Evolutionary conservation across 1,139 yeast species (phyloP).

Genomic region (Magnusiomyces clavatus): DNA sequence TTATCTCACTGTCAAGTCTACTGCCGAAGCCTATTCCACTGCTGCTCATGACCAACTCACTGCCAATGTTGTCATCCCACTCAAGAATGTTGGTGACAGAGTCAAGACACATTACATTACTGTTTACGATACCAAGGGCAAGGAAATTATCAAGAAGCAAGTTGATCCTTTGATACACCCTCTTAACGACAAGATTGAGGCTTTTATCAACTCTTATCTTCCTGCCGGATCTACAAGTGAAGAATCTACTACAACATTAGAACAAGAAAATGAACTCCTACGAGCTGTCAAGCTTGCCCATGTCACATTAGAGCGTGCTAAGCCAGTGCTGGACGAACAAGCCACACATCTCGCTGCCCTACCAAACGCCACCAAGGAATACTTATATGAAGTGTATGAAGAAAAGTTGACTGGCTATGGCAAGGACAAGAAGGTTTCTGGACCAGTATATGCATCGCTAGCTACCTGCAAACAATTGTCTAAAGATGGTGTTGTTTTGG

Average conservation of each 20-base stretch:
- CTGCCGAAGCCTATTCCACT: conserved; percentile 24
- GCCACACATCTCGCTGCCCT: conserved; percentile 20
- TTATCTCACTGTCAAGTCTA: conserved; percentile 25
- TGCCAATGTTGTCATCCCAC: conserved; percentile 28
- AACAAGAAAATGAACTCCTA: conserved; percentile 23
- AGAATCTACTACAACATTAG: conserved; percentile 18
- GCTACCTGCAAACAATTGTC: conserved; percentile 19
- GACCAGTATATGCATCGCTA: conserved; percentile 18
- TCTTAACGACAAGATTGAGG: conserved; percentile 46
- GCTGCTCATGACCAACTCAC: conserved; percentile 27
- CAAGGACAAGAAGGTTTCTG: conserved; percentile 16
- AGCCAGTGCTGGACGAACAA: conserved; percentile 27
- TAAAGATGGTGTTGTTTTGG: conserved; percentile 16
- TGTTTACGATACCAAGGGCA: conserved; percentile 49
- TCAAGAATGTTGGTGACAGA: conserved; percentile 26
- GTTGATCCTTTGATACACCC: conserved; percentile 60
- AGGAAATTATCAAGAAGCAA: conserved; percentile 51
- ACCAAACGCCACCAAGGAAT: conserved; percentile 23
- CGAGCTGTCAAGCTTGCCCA: conserved; percentile 28
- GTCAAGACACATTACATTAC: conserved; percentile 29
- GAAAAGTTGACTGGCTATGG: conserved; percentile 23
- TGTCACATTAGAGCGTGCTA: conserved; percentile 29
- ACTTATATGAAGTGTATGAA: conserved; percentile 25
- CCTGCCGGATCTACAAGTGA: conserved; percentile 39
- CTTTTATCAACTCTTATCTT: conserved; percentile 37